Evolutionary conservation across 1,139 yeast genomes (phyloP), one percentile per base, ranked within the genome.

Genomic region (Magnusiomyces paraingens): DNA sequence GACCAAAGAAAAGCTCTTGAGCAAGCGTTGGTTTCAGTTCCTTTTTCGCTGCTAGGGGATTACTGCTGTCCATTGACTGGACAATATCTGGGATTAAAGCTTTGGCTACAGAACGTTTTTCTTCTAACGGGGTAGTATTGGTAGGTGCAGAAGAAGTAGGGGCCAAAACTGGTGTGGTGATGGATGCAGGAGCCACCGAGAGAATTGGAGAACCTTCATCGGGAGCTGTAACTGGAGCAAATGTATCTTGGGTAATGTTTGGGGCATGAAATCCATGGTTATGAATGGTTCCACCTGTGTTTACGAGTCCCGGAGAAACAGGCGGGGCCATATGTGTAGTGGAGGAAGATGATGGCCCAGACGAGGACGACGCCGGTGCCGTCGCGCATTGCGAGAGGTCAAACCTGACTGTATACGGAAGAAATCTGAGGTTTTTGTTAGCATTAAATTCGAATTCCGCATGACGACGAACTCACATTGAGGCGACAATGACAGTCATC

Each of bases 321-420:
- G 32, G 32, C 8, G 32, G 32, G 32, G 8, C 32, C 32, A 26
- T 5, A 8, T 26, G 4, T 26, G 32, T 26, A 8, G 32, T 5
- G 32, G 32, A 26, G 15, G 56, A 54, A 11, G 54, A 52, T 2
- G 20, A 20, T 12, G 38, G 47, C 29, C 43, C 51, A 32, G 45
- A 15, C 12, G 52, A 14, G 17, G 48, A 44, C 22, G 47, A 53
- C 3, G 44, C 43, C 15, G 52, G 35, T 1, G 39, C 44, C 10
- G 51, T 43, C 21, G 32, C 15, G 35, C 15, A 43, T 12, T 20
- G 63, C 1, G 68, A 76, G 2, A 83, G 78, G 61, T 84, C 84
- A 64, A 84, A 84, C 60, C 82, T 84, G 39, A 83, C 86, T 2
- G 91, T 83, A 62, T 83, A 82, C 2, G 93, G 91, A 44, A 85